A percentile compares a stretch with the other conserved stretches of the same genome.
Evolutionary conservation across 129 eudicot species (phyloP).

Genomic region (Chrysanthemum makinoi): DNA sequence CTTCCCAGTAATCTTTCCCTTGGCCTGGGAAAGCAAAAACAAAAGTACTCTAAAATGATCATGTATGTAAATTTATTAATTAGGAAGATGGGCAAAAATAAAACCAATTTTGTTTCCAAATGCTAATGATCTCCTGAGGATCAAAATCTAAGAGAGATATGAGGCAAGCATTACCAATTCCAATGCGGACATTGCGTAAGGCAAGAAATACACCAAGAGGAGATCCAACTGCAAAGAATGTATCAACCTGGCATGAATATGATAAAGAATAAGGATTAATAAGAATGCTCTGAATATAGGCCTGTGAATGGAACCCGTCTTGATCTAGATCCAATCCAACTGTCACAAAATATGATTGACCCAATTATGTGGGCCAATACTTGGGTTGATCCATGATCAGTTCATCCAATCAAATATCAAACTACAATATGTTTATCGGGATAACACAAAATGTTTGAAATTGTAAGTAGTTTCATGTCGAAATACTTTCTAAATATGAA

Average conservation of each 20-base stretch:
- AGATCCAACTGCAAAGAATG: constrained; percentile 96
- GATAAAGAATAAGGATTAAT: constrained; percentile 20
- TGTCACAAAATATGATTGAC: no score
- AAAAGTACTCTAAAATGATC: no score
- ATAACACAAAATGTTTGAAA: no score
- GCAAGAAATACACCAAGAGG: constrained; percentile 98
- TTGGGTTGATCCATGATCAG: no score
- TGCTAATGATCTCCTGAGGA: background rate
- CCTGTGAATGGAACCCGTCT: no score
- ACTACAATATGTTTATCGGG: no score
- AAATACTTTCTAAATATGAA: no score
- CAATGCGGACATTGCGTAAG: constrained; percentile 89
- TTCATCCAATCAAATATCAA: no score
- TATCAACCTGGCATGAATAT: constrained; percentile 75
- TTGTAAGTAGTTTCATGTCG: no score
- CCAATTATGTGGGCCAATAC: no score
- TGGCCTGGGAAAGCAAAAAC: constrained; percentile 41
- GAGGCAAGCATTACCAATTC: constrained; percentile 58
- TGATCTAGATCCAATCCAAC: no score
- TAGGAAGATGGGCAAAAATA: background rate
- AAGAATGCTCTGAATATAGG: background rate
- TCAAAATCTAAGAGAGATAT: background rate
- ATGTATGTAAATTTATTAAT: background rate
- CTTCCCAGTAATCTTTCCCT: constrained; percentile 84
- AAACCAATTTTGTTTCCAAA: background rate